A percentile compares a stretch with the other conserved stretches of the same genome.
Conservation (phyloP, 805 yeast species). For the Kregervanrija fluxuum region DNA sequence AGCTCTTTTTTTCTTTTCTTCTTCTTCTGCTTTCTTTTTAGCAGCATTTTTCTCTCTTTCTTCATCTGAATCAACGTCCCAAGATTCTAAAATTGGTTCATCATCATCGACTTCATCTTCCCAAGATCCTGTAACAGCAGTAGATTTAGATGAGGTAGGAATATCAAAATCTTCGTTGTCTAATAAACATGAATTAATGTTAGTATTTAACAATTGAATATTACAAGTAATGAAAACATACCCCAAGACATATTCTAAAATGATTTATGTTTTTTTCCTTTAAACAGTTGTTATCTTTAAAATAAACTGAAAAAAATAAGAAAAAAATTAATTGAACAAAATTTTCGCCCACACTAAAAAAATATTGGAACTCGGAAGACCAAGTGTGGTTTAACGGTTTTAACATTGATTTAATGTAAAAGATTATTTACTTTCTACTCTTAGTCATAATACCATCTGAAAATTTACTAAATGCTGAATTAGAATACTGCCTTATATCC, state of each 20-base stretch:
- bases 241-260: constrained; percentile 8
- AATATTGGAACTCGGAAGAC: not conserved
- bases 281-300: not conserved
- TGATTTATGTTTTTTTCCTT: not conserved
- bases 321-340: not conserved
- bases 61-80: constrained; percentile 83
- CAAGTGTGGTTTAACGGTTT: too few relatives aligned
- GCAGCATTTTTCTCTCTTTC: constrained; percentile 26
- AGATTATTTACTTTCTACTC: too few relatives aligned
- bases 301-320: not conserved
- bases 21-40: constrained; percentile 11
- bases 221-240: not conserved
- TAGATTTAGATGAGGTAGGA: constrained; percentile 33
- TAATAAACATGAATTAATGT: constrained; percentile 5
- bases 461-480: too few relatives aligned
- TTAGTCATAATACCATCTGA: too few relatives aligned
- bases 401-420: too few relatives aligned
- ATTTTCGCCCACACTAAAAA: not conserved
- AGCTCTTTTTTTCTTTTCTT: constrained; percentile 22
- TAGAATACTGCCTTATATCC: too few relatives aligned
- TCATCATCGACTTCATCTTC: constrained; percentile 71
- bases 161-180: constrained; percentile 91
- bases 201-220: not conserved
- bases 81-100: constrained; percentile 75
- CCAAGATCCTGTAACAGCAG: constrained; percentile 60